Evolutionary conservation across 331 rosid genomes (phyloP), one percentile per base, ranked within the genome.

Genomic region (Prunus yedoensis): DNA sequence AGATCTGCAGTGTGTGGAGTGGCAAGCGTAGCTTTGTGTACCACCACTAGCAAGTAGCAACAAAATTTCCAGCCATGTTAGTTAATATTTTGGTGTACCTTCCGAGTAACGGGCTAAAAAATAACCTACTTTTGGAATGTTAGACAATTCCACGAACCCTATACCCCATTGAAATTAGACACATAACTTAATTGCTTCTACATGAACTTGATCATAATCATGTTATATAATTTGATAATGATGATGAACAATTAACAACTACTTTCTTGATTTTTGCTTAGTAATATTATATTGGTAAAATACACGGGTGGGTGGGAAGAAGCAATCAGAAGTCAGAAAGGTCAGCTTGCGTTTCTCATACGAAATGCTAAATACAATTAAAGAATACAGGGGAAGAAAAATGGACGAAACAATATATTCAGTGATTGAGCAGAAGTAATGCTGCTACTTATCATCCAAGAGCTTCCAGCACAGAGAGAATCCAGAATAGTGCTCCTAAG

Each of bases 381-480:
- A 49, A 73, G 70, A 74, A 58, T 72, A 74, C 47, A 50, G 17
- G 4, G 47, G 76, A 49, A 20, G 54, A 62, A 75, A 20, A 50
- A 58, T 73, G 61, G 62, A 81, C 77, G 28, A 56, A 60, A 78
- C 71, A 72, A 71, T 85, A 63, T 72, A 69, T 81, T 81, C 70
- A 72, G 77, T 59, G 54, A 52, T 47, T 30, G 45, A 41, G 25
- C 66, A 69, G 54, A 69, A 35, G 46, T 10, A 47, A 4, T 50
- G 73, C 68, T 69, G 68, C 68, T 69, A 68, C 79, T 54, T 66
- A 17, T 52, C 57, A 56, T 81, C 53, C 74, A 52, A 69, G 54
- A 77, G 65, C 71, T 79, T 57, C 45, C 35, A 74, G 66, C 61
- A 30, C 45, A 66, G 79, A 57, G 72, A 65, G 61, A 80, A 73